Evolutionary conservation across 2,329 filamentous ascomycete species (phyloP).

Genomic region (Fusarium subtropicale): DNA sequence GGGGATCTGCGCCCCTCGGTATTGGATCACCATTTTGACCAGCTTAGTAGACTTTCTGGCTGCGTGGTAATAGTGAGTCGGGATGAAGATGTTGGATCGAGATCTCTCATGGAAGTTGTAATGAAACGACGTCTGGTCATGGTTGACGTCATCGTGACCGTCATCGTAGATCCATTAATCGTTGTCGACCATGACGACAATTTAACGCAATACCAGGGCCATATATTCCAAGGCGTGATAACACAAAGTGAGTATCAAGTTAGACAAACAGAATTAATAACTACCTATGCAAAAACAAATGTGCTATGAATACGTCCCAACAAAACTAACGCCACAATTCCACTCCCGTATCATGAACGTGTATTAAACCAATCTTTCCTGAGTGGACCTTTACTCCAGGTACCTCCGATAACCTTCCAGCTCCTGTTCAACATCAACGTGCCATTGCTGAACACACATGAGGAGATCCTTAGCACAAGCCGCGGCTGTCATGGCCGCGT

Average conservation of each 20-base stretch:
- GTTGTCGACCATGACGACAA: background rate
- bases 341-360: background rate
- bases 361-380: background rate
- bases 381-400: background rate
- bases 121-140: background rate
- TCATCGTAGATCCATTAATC: constrained; percentile 15
- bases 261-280: too few relatives aligned
- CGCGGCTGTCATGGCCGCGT: background rate
- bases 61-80: accelerated
- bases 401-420: background rate
- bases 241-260: too few relatives aligned
- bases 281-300: too few relatives aligned
- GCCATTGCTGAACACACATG: background rate
- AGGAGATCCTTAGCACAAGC: background rate
- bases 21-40: constrained; percentile 8
- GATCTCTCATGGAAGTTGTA: background rate
- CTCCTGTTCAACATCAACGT: background rate
- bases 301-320: background rate
- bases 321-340: background rate
- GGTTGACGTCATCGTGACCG: constrained; percentile 23
- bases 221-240: too few relatives aligned
- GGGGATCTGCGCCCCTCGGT: constrained; percentile 5
- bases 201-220: background rate
- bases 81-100: too few relatives aligned
- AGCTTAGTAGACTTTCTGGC: accelerated